phyloP scores from a whole-genome alignment of 2,329 filamentous ascomycete species.

The Arthrinium phaeospermum region DNA sequence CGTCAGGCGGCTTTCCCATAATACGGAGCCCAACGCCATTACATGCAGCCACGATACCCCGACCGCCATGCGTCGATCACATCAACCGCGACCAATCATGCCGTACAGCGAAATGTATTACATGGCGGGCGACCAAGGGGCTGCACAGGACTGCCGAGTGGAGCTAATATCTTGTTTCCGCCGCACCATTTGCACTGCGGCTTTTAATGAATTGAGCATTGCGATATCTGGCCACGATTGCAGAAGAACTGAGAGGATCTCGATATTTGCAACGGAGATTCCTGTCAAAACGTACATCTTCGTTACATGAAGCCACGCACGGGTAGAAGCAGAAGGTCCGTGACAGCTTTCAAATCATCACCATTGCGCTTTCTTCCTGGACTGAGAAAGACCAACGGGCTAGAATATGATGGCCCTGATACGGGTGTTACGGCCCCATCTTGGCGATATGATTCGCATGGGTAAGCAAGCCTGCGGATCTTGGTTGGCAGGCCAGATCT shows the following conservation, averaged over 20 bases:
- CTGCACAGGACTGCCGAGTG: neutral
- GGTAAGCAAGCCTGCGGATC: neutral
- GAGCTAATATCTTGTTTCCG: neutral
- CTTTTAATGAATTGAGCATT: neutral
- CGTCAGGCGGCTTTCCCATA: neutral
- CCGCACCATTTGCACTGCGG: neutral
- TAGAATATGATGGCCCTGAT: neutral
- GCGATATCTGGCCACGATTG: neutral
- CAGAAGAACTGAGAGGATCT: neutral
- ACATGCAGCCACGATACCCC: neutral
- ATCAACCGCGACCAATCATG: conserved; percentile 12
- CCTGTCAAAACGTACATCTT: neutral
- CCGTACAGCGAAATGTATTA: neutral
- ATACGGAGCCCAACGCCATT: neutral
- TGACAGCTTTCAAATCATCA: no score
- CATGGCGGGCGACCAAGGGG: neutral
- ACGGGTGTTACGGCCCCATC: neutral
- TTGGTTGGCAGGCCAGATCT: neutral
- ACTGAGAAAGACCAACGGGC: neutral
- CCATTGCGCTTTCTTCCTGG: neutral
- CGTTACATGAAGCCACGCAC: neutral
- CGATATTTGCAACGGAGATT: neutral
- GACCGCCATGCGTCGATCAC: neutral
- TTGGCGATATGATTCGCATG: neutral
- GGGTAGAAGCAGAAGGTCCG: neutral